Evolutionary conservation across 768 basidiomycete species (phyloP), one percentile per base, ranked within the genome.

Genomic region (Suillus clintonianus): DNA sequence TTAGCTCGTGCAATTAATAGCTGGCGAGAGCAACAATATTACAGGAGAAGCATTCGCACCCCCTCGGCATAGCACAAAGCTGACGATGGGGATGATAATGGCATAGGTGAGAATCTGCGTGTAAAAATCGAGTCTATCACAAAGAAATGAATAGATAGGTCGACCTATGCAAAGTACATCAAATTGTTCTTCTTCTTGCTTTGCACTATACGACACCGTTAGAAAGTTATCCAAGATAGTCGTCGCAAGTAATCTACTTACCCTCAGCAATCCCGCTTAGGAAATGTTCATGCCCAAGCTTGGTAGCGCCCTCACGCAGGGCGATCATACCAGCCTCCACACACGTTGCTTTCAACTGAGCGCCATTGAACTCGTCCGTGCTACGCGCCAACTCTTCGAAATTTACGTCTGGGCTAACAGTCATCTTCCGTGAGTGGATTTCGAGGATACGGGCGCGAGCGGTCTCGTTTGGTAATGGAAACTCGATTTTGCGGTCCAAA

Each of bases 301-400:
- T 90, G 17, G 87, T 87, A 17, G 95, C 94, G 36, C 96, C 96
- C 77, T 98, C 96, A 68, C 97, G 82, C 45, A 99, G 79, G 8
- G 97, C 94, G 71, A 99, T 97, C 97, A 99, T 99, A 63, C 97
- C 97, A 45, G 97, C 97, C 79, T 99, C 97, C 1, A 99, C 97
- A 78, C 97, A 99, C 4, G 97, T 96, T 1, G 97, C 97, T 81
- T 98, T 97, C 71, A 97, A 78, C 75, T 95, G 94, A 8, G 94
- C 94, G n/a, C 89, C 97, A 72, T 99, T 98, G 79, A 99, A 98
- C 74, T 99, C 97, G 70, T 99, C 97, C 54, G 97, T 96, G 75
- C 93, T 96, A 71, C 97, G 84, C 13, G 97, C 95, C 59, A 99
- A 81, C 78, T 99, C 97, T 66, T 97, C 95, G 76, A 89, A 99